phyloP scores from a whole-genome alignment of 805 yeast genomes.

The Priceomyces fermenticarens region DNA sequence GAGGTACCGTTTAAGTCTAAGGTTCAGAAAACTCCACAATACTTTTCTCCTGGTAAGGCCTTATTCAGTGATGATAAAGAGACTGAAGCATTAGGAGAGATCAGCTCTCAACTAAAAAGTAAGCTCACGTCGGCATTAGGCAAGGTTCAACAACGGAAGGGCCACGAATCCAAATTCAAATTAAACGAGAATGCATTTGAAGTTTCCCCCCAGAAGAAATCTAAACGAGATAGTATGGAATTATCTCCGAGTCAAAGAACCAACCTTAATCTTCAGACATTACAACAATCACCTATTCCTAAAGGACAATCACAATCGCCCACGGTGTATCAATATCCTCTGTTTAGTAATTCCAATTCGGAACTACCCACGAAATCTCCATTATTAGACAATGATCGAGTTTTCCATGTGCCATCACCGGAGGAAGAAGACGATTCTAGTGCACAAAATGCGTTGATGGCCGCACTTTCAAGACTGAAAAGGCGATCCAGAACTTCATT shows the following conservation, averaged over 20 bases:
- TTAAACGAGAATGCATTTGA: slow-evolving; percentile 30
- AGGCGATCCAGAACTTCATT: slow-evolving; percentile 21
- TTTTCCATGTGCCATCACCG: slow-evolving; percentile 21
- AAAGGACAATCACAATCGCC: slow-evolving; percentile 7
- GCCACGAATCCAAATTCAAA: slow-evolving; percentile 19
- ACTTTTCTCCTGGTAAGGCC: slow-evolving; percentile 36
- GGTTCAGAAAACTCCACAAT: slow-evolving; percentile 38
- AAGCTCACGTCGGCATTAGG: slow-evolving; percentile 39
- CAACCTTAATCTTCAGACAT: slow-evolving; percentile 35
- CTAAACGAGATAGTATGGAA: slow-evolving; percentile 12
- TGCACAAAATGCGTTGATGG: slow-evolving; percentile 44
- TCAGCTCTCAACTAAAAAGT: slow-evolving; percentile 36
- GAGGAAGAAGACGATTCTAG: slow-evolving; percentile 40
- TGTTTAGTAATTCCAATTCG: slow-evolving; percentile 1
- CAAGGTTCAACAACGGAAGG: slow-evolving; percentile 28
- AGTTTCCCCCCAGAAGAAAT: slow-evolving; percentile 25
- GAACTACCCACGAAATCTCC: slow-evolving; percentile 9
- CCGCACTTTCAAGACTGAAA: slow-evolving; percentile 34
- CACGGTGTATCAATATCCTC: slow-evolving; percentile 4
- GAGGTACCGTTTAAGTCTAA: slow-evolving; percentile 18
- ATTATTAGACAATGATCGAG: slow-evolving; percentile 7
- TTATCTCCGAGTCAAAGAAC: slow-evolving; percentile 23
- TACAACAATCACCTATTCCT: slow-evolving; percentile 32
- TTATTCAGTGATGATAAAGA: slow-evolving; percentile 27
- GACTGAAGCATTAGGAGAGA: slow-evolving; percentile 35